These are phyloP conservation scores for Erythrophleum ivorense DNA, from an alignment of 331 rosid species.

Conservation along the genomic window DNA sequence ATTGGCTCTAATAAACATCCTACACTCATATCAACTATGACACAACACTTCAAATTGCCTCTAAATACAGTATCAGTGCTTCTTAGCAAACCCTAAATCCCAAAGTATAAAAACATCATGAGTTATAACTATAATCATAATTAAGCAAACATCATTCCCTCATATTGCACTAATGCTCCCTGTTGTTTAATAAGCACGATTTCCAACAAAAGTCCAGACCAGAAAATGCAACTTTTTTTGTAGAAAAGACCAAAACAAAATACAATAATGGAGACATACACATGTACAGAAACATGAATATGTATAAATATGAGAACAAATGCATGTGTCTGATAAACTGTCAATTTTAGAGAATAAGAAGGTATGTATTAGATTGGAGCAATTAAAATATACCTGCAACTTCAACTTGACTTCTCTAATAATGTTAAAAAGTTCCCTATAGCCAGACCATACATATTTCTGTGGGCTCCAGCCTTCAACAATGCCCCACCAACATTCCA, in stretches of 20 bases:
- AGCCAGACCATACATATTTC: constrained; percentile 93
- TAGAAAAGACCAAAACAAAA: constrained; percentile 27
- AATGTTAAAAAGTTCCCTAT: constrained; percentile 80
- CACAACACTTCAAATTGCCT: too few relatives aligned
- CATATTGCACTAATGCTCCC: not conserved
- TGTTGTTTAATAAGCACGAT: constrained; percentile 20
- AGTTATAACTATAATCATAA: not conserved
- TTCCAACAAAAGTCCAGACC: constrained; percentile 23
- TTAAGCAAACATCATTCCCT: not conserved
- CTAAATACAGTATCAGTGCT: too few relatives aligned
- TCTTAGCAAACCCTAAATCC: not conserved
- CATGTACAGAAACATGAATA: constrained; percentile 9
- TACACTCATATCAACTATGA: not conserved
- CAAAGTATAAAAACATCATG: not conserved
- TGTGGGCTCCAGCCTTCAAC: constrained; percentile 90
- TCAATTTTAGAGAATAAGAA: constrained; percentile 15
- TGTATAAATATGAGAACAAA: constrained; percentile 6
- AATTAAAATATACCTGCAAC: constrained; percentile 72
- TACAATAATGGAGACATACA: not conserved
- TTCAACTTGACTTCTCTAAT: constrained; percentile 79
- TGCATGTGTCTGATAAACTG: constrained; percentile 7
- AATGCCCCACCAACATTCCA: constrained; percentile 99
- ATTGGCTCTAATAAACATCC: not conserved
- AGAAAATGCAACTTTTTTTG: not conserved
- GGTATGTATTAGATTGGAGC: constrained; percentile 13